Evolutionary conservation across 306 rosid species (phyloP), one percentile per base, ranked within the genome.

Genomic region (Citrullus mucosospermus): DNA sequence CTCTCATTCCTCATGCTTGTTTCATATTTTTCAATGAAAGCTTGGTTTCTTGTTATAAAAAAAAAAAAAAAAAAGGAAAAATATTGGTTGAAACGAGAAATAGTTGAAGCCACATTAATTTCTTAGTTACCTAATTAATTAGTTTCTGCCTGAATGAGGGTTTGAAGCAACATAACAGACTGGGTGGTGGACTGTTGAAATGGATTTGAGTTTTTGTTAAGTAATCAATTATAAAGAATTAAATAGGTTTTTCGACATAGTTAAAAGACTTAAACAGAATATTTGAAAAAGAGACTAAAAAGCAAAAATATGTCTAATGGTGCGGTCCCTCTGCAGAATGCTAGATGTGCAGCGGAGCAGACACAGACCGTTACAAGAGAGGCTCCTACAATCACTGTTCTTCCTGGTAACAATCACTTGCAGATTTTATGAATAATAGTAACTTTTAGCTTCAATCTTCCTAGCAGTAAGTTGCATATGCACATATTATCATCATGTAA

Each of bases 381-480:
- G 81, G 91, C 99, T 80, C 99, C 99, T 32, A 96, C 99, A 69
- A 96, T 96, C 25, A 96, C 99, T 78, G 93, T 90, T 80, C 22
- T 93, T 85, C 97, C 98, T 43, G 96, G 99, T 95, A 91, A 86
- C 66, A 76, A 71, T 79, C 81, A 44, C 82, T n/a, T 10, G 11
- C 51, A 14, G 18, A 41, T 71, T 69, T 48, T 46, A 14, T 71
- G 76, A 69, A 48, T 69, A 50, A 32, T 14, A 20, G 8, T 48
- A 25, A 71, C 38, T 22, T 48, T 30, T 28, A 72, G 8, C 58
- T 28, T 14, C 41, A 18, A 50, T 28, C 28, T 50, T 50, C 41
- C 43, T 22, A 67, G 30, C 32, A 71, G 2, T 25, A 70, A 70
- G 76, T 7, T 46, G 13, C n/a, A 14, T 71, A 20, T 68, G 75